phyloP scores from a whole-genome alignment of 2,329 filamentous ascomycete species.

The Shiraia sp. region DNA sequence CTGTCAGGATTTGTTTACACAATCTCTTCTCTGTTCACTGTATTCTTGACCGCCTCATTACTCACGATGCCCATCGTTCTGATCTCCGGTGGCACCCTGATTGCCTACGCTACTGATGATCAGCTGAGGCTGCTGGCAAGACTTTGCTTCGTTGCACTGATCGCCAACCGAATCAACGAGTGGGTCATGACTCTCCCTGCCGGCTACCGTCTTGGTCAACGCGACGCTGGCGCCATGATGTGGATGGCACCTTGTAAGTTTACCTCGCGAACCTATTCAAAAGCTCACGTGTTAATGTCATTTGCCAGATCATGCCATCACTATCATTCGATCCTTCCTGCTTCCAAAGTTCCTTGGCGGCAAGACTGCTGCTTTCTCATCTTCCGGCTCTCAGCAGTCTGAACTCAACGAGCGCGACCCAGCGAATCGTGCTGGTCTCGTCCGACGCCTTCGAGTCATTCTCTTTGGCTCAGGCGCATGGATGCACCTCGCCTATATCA shows the following conservation, averaged over 20 bases:
- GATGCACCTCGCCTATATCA: conserved; percentile 6
- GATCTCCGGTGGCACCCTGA: conserved; percentile 6
- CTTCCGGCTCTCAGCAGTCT: conserved; percentile 6
- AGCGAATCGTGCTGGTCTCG: conserved; percentile 2
- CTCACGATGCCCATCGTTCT: conserved; percentile 10
- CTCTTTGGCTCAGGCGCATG: conserved; percentile 10
- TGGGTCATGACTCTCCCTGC: conserved; percentile 8
- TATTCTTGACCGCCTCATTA: conserved; percentile 8
- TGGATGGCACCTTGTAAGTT: conserved; percentile 12
- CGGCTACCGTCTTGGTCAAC: conserved; percentile 9
- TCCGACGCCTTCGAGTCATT: conserved; percentile 8
- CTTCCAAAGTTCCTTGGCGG: conserved; percentile 10
- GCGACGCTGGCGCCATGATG: conserved; percentile 7
- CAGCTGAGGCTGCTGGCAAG: conserved; percentile 5
- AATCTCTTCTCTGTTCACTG: conserved; percentile 6
- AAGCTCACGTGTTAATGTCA: neutral
- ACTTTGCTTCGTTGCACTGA: conserved; percentile 5
- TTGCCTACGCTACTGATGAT: conserved; percentile 6
- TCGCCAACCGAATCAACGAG: conserved; percentile 8
- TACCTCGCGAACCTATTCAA: neutral
- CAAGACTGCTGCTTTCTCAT: conserved; percentile 8
- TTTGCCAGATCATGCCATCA: conserved; percentile 7
- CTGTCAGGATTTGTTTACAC: conserved; percentile 12
- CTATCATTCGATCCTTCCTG: conserved; percentile 9
- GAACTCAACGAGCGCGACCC: conserved; percentile 10